These are phyloP conservation scores for Mortierella sp. DNA, from an alignment of 371 early-diverging fungal genomes.

Conservation along the genomic window DNA sequence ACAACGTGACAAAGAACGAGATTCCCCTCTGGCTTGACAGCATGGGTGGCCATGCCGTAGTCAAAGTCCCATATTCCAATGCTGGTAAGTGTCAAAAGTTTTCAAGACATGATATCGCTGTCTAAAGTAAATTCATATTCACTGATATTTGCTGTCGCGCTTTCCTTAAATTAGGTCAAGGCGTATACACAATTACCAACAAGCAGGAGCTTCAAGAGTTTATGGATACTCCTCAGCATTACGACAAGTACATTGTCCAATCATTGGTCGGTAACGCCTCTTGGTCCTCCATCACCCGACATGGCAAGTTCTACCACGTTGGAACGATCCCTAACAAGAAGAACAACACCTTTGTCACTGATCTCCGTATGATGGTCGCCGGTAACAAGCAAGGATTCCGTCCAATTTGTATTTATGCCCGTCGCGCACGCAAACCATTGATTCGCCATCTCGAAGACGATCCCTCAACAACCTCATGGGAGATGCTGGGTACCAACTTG, in stretches of 20 bases:
- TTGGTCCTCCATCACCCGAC: constrained; percentile 86
- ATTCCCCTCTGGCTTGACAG: constrained; percentile 89
- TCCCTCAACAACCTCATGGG: constrained; percentile 81
- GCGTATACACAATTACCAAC: constrained; percentile 94
- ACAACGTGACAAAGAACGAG: constrained; percentile 88
- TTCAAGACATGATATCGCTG: neutral
- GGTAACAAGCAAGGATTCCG: constrained; percentile 85
- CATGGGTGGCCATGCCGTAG: constrained; percentile 94
- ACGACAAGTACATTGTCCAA: constrained; percentile 96
- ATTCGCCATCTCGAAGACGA: constrained; percentile 75
- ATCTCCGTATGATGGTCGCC: constrained; percentile 93
- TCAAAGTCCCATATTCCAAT: constrained; percentile 95
- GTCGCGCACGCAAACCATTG: constrained; percentile 86
- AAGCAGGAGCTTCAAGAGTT: constrained; percentile 81
- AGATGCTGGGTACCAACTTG: constrained; percentile 95
- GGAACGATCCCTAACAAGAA: constrained; percentile 94
- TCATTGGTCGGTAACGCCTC: constrained; percentile 93
- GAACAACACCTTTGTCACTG: constrained; percentile 88
- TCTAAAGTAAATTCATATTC: neutral
- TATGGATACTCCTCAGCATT: constrained; percentile 86
- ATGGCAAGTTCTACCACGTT: constrained; percentile 90
- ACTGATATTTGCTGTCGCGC: neutral
- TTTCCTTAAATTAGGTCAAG: constrained; percentile 73
- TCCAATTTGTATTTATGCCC: constrained; percentile 91
- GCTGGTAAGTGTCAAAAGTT: constrained; percentile 68